phyloP scores from a whole-genome alignment of 306 rosid genomes.

The Comarum palustre region DNA sequence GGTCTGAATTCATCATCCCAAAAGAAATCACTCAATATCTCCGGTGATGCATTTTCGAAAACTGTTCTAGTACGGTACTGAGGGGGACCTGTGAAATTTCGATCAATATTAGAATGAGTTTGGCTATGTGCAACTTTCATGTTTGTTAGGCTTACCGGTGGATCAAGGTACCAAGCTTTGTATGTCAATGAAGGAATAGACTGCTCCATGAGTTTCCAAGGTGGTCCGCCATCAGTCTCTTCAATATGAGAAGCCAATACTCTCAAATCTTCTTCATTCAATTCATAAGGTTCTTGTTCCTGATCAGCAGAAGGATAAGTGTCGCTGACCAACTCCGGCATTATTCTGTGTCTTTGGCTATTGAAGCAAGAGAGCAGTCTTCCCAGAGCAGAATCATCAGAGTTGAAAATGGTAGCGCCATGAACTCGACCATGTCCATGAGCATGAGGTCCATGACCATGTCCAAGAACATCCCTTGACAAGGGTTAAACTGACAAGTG shows the following conservation, averaged over 20 bases:
- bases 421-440: constrained; percentile 11
- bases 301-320: neutral
- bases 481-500: neutral
- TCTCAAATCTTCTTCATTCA: constrained; percentile 13
- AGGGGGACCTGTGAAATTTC: constrained; percentile 1
- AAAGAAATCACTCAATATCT: constrained; percentile 12
- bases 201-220: constrained; percentile 18
- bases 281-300: constrained; percentile 7
- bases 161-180: constrained; percentile 18
- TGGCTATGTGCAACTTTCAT: neutral
- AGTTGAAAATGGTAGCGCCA: constrained; percentile 1
- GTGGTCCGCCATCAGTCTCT: constrained; percentile 13
- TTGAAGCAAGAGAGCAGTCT: neutral
- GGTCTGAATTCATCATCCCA: constrained; percentile 24
- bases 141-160: neutral
- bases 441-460: constrained; percentile 10
- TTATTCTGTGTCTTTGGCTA: neutral
- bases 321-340: neutral
- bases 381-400: neutral
- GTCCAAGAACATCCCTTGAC: constrained; percentile 11
- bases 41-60: neutral
- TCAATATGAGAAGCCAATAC: constrained; percentile 8
- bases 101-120: neutral
- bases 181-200: constrained; percentile 10
- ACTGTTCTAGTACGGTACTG: constrained; percentile 20